phyloP scores from a whole-genome alignment of 805 yeast species.

The Candida insectorum region DNA sequence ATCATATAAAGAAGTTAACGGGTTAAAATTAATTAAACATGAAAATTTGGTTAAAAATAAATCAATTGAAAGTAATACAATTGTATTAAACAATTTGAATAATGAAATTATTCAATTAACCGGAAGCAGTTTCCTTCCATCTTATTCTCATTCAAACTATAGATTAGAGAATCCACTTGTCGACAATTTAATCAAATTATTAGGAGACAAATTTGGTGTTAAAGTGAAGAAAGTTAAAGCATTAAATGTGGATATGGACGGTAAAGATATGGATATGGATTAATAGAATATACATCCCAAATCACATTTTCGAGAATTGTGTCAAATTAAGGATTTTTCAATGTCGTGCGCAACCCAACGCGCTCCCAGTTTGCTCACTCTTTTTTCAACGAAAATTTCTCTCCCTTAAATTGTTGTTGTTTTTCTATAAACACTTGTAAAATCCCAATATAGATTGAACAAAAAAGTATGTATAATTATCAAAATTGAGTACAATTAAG shows the following conservation, averaged over 20 bases:
- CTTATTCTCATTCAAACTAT: constrained; percentile 83
- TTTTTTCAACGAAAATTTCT: too few species aligned
- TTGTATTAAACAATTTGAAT: constrained; percentile 41
- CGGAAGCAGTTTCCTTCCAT: constrained; percentile 62
- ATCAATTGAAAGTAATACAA: constrained; percentile 78
- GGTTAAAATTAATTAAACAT: constrained; percentile 52
- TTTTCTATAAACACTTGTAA: too few species aligned
- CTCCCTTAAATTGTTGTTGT: too few species aligned
- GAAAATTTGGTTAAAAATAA: constrained; percentile 52
- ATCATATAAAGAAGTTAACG: constrained; percentile 47
- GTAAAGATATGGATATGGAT: constrained; percentile 11
- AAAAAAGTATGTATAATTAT: too few species aligned
- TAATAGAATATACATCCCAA: too few species aligned
- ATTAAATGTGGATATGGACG: constrained; percentile 4
- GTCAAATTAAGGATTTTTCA: too few species aligned
- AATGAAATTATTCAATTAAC: constrained; percentile 71
- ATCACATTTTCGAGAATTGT: too few species aligned
- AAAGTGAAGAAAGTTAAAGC: constrained; percentile 60
- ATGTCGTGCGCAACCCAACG: too few species aligned
- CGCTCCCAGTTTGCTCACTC: too few species aligned
- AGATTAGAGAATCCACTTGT: constrained; percentile 44
- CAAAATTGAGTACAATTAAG: too few species aligned
- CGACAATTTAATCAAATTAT: constrained; percentile 46
- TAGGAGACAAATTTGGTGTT: constrained; percentile 71
- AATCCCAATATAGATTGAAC: too few species aligned